Evolutionary conservation across 306 rosid genomes (phyloP).

Genomic region (Prunus kanzakura): DNA sequence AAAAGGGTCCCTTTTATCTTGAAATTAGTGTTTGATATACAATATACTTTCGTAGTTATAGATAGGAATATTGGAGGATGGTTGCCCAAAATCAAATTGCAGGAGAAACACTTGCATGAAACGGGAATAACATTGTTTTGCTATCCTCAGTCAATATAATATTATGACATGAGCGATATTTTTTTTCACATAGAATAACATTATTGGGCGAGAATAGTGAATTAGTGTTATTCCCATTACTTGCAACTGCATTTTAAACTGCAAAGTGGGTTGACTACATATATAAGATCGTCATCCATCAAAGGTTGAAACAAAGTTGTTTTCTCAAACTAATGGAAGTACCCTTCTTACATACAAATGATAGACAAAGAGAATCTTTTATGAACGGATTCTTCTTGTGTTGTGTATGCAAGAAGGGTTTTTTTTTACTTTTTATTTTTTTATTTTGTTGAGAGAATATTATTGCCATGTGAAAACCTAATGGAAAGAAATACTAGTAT

Average conservation of each 20-base stretch:
- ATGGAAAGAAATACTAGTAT: neutral
- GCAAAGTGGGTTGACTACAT: neutral
- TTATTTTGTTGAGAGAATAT: neutral
- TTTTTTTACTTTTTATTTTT: neutral
- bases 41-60: neutral
- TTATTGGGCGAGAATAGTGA: no score
- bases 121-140: no score
- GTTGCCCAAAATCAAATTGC: neutral
- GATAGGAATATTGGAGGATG: constrained; percentile 6
- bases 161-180: fast-evolving
- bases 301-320: no score
- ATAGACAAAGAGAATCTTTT: neutral
- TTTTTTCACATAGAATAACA: no score
- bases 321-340: no score
- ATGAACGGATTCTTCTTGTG: neutral
- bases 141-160: fast-evolving
- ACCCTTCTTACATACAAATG: neutral
- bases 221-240: no score
- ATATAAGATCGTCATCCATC: neutral
- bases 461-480: neutral
- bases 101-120: neutral
- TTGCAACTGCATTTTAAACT: neutral
- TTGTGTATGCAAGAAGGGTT: neutral
- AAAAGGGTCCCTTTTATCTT: neutral
- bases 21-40: neutral